Base-by-base conservation (phyloP, 1,284 basidiomycete species). In the Chiua sp. region DNA sequence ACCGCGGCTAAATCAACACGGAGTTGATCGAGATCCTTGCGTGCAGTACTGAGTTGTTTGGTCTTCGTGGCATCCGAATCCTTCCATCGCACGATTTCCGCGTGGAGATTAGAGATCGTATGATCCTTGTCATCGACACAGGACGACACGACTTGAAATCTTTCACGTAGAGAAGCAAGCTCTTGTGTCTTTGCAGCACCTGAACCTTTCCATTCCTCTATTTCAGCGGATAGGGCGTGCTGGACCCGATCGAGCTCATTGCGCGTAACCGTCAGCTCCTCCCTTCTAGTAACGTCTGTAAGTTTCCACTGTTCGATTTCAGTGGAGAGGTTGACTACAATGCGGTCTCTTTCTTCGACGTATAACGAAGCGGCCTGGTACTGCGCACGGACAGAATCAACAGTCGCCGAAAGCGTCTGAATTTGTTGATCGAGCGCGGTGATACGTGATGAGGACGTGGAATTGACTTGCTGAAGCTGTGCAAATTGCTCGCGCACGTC, bases 11-110 rank as follows among this genome's bases (percentile, higher is more conserved):
- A 35, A 2, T 66, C 33, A 1, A 4, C 2, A n/a, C 47, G 62
- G 30, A 64, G 55, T 22, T 62, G 33, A 4, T 62, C 62, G 4
- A 37, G 22, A 4, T 57, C 53, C n/a, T 10, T 26, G 20, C 47
- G 42, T 2, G 26, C 47, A 32, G 18, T 39, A 23, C 33, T 32
- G 12, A 55, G 10, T 16, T 61, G 28, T 30, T 51, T 49, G 10
- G 7, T 4, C 50, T 22, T 60, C 11, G 32, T n/a, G 8, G 32
- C 16, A 20, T 48, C 37, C 26, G 20, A 4, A 6, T 16, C 52
- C 32, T 55, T 50, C 58, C 46, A 35, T 42, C 42, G 44, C 7
- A 35, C 18, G 8, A 65, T 20, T 30, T 57, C 32, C 2, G 37
- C 47, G 3, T 32, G 47, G n/a, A 60, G 49, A 7, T 39, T 53